phyloP scores from a whole-genome alignment of 768 basidiomycete species.

The Cyclocybe aegerita region DNA sequence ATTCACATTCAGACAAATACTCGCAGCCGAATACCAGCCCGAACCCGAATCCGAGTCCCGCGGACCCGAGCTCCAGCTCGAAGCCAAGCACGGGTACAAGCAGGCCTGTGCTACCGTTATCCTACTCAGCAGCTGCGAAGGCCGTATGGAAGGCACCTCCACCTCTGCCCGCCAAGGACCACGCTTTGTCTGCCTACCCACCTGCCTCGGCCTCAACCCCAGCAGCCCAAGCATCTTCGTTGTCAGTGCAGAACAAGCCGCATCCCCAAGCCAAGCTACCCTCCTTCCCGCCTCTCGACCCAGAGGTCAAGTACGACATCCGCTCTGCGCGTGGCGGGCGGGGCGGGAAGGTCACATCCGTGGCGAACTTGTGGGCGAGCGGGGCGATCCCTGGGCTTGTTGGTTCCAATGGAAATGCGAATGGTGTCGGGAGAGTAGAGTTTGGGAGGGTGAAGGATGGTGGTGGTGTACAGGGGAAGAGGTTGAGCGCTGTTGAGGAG shows the following conservation, averaged over 20 bases:
- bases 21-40: conserved; percentile 6
- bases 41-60: conserved; percentile 3
- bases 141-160: conserved; percentile 15
- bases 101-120: conserved; percentile 13
- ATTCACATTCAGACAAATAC: too few relatives aligned
- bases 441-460: conserved; percentile 5
- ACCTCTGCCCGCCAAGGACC: conserved; percentile 8
- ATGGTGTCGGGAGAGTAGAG: background rate
- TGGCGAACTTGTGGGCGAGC: conserved; percentile 73
- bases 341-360: conserved; percentile 73
- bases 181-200: background rate
- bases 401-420: too few relatives aligned
- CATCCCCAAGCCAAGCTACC: conserved; percentile 23
- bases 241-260: conserved; percentile 18
- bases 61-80: too few relatives aligned
- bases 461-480: conserved; percentile 6
- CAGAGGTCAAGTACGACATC: conserved; percentile 67
- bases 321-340: conserved; percentile 76
- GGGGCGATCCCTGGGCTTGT: conserved; percentile 27
- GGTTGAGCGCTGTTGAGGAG: conserved; percentile 6
- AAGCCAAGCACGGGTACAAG: conserved; percentile 2
- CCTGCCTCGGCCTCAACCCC: conserved; percentile 7
- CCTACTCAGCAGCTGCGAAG: conserved; percentile 23
- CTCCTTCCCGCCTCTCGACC: conserved; percentile 36
- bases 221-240: conserved; percentile 12